Percentiles rank a stretch among this genome's conserved stretches.
Conservation (phyloP, 768 basidiomycete genomes). For the Tylopilus rubrobrunneus region DNA sequence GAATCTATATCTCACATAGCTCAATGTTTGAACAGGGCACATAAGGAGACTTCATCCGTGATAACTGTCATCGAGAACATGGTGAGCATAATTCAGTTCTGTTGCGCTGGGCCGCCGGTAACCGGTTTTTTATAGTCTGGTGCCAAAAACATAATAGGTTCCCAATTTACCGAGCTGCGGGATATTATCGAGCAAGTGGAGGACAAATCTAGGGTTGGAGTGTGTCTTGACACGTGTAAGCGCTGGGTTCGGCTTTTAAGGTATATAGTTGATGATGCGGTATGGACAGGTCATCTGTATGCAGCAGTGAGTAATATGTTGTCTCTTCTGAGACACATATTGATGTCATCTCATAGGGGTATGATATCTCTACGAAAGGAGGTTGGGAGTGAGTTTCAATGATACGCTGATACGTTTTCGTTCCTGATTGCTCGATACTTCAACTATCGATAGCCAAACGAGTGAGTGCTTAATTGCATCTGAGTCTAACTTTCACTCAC, state of each 20-base stretch:
- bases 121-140: conserved; percentile 51
- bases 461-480: conserved; percentile 13
- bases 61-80: conserved; percentile 80
- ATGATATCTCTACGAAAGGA: conserved; percentile 71
- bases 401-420: neutral
- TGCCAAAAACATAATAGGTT: conserved; percentile 73
- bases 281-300: conserved; percentile 61
- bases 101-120: neutral
- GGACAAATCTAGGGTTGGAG: conserved; percentile 71
- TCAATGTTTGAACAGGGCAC: conserved; percentile 69
- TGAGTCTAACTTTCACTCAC: neutral
- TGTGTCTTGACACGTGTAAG: conserved; percentile 83
- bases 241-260: conserved; percentile 1
- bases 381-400: conserved; percentile 58
- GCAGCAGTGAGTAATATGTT: conserved; percentile 61
- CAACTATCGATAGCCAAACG: conserved; percentile 19
- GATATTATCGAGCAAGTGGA: conserved; percentile 66
- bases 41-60: conserved; percentile 54
- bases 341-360: conserved; percentile 47
- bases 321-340: conserved; percentile 7
- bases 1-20: conserved; percentile 65
- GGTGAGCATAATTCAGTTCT: conserved; percentile 37
- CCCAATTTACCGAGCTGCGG: conserved; percentile 61
- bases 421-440: neutral
- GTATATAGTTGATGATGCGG: neutral